Conservation (phyloP, 345 rosid genomes). For the Pugionium cornutum region DNA sequence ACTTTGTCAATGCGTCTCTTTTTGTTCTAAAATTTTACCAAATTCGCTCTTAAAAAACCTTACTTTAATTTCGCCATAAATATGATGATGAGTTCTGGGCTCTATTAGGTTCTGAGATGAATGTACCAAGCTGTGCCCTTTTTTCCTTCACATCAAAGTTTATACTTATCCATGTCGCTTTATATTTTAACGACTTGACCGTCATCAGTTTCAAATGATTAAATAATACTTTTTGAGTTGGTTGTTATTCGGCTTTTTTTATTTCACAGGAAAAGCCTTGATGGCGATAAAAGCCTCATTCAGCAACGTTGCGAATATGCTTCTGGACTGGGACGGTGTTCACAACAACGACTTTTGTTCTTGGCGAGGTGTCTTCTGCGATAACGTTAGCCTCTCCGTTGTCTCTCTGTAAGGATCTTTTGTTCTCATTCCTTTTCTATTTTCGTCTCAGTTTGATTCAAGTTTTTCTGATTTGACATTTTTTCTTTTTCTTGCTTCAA, state of each 20-base stretch:
- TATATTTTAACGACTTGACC: slow-evolving; percentile 27
- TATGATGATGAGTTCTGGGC: background rate
- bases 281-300: slow-evolving; percentile 75
- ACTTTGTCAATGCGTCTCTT: background rate
- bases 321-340: slow-evolving; percentile 82
- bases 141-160: background rate
- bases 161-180: slow-evolving; percentile 3
- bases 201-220: slow-evolving; percentile 9
- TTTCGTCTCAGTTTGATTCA: background rate
- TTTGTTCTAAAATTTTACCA: too few relatives aligned
- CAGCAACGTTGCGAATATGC: slow-evolving; percentile 65
- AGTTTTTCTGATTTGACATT: background rate
- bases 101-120: background rate
- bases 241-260: slow-evolving; percentile 10
- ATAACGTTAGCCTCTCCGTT: slow-evolving; percentile 56
- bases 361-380: slow-evolving; percentile 91
- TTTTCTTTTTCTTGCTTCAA: slow-evolving; percentile 18
- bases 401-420: slow-evolving; percentile 65
- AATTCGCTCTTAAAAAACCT: too few relatives aligned
- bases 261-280: slow-evolving; percentile 63
- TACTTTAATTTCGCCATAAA: too few relatives aligned
- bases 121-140: background rate
- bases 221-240: background rate
- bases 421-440: background rate
- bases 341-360: slow-evolving; percentile 72